phyloP scores from a whole-genome alignment of 106 monocot genomes.

The Acanthochlamys bracteata region DNA sequence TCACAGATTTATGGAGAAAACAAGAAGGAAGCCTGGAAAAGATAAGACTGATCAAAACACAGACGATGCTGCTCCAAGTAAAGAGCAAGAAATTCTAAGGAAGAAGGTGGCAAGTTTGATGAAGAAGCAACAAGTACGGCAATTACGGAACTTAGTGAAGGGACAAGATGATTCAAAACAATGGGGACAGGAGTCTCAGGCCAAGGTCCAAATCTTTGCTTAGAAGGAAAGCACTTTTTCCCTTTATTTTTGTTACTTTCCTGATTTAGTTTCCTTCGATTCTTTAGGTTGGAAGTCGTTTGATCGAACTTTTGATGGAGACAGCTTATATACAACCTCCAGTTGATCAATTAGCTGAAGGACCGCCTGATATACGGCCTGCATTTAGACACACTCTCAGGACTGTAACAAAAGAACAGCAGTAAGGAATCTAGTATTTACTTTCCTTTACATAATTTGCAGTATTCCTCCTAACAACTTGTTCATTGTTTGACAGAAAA shows the following conservation, averaged over 20 bases:
- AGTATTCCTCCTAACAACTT: neutral
- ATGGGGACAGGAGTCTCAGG: constrained; percentile 79
- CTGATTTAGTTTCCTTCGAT: neutral
- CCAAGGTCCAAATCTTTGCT: constrained; percentile 42
- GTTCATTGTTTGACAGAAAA: constrained; percentile 41
- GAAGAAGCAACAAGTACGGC: constrained; percentile 69
- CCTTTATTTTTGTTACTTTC: neutral
- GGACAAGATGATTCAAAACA: constrained; percentile 54
- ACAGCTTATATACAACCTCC: constrained; percentile 92
- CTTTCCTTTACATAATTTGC: neutral
- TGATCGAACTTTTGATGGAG: constrained; percentile 80
- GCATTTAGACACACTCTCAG: constrained; percentile 66
- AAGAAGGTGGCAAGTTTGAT: constrained; percentile 76
- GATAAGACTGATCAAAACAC: constrained; percentile 20
- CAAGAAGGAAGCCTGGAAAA: constrained; percentile 51
- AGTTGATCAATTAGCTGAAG: constrained; percentile 57
- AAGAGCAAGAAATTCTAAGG: constrained; percentile 57
- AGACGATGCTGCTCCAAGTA: constrained; percentile 25
- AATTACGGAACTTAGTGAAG: constrained; percentile 72
- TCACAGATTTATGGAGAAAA: constrained; percentile 71
- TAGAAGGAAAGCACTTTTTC: neutral
- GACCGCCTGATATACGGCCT: constrained; percentile 82
- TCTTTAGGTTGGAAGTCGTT: constrained; percentile 83
- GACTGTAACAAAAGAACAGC: constrained; percentile 33
- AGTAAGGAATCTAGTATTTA: constrained; percentile 24